phyloP scores from a whole-genome alignment of 2,329 filamentous ascomycete species.

The Ceratocystis cubensis region DNA sequence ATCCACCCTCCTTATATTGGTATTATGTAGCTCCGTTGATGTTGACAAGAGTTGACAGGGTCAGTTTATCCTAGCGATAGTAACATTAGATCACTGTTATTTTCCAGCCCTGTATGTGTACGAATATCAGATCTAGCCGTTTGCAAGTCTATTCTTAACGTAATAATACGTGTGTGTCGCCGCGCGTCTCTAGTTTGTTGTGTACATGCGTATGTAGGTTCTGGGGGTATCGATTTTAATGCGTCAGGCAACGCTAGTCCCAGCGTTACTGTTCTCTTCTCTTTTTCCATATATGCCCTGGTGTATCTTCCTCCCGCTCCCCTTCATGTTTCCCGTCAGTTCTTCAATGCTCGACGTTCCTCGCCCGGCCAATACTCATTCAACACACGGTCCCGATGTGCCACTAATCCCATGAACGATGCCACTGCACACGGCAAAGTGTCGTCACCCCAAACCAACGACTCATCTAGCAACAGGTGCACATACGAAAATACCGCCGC shows the following conservation, averaged over 20 bases:
- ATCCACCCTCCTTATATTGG: not conserved
- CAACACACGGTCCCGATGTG: conserved; percentile 30
- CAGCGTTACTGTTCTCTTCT: not conserved
- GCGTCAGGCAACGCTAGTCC: not conserved
- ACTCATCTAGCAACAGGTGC: conserved; percentile 58
- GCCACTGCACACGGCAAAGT: conserved; percentile 45
- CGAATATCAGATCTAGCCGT: not conserved
- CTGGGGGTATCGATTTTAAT: not conserved
- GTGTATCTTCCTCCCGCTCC: not conserved
- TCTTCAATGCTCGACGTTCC: conserved; percentile 2
- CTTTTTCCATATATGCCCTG: not conserved
- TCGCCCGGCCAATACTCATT: conserved; percentile 22
- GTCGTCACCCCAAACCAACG: conserved; percentile 51
- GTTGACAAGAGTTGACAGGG: too few relatives aligned
- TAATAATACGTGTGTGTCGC: not conserved
- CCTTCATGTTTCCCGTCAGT: not conserved
- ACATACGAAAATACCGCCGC: conserved; percentile 85
- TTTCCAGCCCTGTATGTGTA: not conserved
- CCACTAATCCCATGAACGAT: conserved; percentile 48
- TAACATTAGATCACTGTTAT: too few relatives aligned
- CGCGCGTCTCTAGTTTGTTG: not conserved
- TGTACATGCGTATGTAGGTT: not conserved
- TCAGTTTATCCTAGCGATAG: too few relatives aligned
- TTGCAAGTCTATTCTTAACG: not conserved
- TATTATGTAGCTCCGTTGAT: not conserved